Evolutionary conservation across 257 asterid genomes (phyloP), one percentile per base, ranked within the genome.

Genomic region (Schizonepeta tenuifolia): DNA sequence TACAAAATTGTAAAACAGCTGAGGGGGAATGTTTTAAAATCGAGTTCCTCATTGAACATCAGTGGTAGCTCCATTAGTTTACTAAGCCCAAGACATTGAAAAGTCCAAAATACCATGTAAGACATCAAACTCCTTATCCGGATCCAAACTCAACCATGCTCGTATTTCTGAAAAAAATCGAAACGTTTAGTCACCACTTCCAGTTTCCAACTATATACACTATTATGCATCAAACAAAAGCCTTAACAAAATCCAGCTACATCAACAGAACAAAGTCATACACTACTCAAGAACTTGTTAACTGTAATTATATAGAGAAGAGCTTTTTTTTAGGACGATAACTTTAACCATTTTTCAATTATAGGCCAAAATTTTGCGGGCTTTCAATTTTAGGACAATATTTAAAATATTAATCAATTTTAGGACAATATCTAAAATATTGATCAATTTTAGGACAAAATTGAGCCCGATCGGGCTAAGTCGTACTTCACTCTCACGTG

Each of bases 1-100:
- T 17, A 58, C 28, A 69, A 26, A 47, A 36, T 12, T 38, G 50
- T 6, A 57, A 6, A 61, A 24, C 36, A 59, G 55, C 33, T 0
- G 21, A 58, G 18, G 31, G n/a, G 71, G 12, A 6, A 58, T 24
- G 31, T 11, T 6, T 21, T 60, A 72, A 43, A 40, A 49, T 69
- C 41, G 43, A 67, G 17, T 9, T 49, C 76, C 69, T 70, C 58
- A 20, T 74, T 65, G 1, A 78, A 74, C 47, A 74, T 33, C 1
- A 69, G 67, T 9, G 84, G 81, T 40, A 69, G 78, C 36, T 74
- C 89, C 78, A 78, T 71, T 5, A 84, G 69, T 51, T 79, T 74
- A 24, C 80, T 84, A 7, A 96, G 96, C 65, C 92, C 97, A 3
- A 86, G 81, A 60, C 36, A 79, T n/a, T 87, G 95, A 91, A 40